Base-by-base conservation (phyloP, 768 basidiomycete species). In the Neoboletus magnificus region DNA sequence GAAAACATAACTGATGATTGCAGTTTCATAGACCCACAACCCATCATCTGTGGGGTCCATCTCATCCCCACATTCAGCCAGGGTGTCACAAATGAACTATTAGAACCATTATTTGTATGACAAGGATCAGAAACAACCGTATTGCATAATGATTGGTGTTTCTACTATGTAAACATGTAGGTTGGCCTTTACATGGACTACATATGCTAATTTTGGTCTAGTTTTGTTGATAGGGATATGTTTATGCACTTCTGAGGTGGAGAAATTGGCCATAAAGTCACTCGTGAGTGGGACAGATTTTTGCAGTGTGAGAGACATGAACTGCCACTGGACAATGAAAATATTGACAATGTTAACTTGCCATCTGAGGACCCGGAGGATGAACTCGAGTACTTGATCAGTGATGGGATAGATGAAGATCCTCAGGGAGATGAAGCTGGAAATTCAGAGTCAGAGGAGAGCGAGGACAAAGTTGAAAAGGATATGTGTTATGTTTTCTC, bases 1-100 rank as follows among this genome's bases (percentile, higher is more conserved):
- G n/a, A n/a, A n/a, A n/a, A n/a, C n/a, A n/a, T n/a, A n/a, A n/a
- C n/a, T n/a, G n/a, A 66, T 3, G 46, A 58, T 4, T 82, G 80
- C 52, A 74, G 79, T 0, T 82, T 83, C 45, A 29, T 82, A 0
- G 71, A 82, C 57, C 81, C 81, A 0, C 52, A 0, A 63, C 59
- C 1, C 79, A 82, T 56, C 56, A n/a, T n/a, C n/a, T n/a, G n/a
- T n/a, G n/a, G n/a, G n/a, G n/a, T n/a, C n/a, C n/a, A n/a, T n/a
- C n/a, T n/a, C n/a, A n/a, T n/a, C n/a, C n/a, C n/a, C n/a, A n/a
- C n/a, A n/a, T n/a, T n/a, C n/a, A n/a, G n/a, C 82, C 2, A 71
- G 11, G 44, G 13, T 29, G 18, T 12, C 0, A 12, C 10, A n/a
- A n/a, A n/a, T n/a, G n/a, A n/a, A 45, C 29, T 43, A 4, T 41